Conservation (phyloP, 2,329 filamentous ascomycete genomes). For the Phialocephala subalpina region DNA sequence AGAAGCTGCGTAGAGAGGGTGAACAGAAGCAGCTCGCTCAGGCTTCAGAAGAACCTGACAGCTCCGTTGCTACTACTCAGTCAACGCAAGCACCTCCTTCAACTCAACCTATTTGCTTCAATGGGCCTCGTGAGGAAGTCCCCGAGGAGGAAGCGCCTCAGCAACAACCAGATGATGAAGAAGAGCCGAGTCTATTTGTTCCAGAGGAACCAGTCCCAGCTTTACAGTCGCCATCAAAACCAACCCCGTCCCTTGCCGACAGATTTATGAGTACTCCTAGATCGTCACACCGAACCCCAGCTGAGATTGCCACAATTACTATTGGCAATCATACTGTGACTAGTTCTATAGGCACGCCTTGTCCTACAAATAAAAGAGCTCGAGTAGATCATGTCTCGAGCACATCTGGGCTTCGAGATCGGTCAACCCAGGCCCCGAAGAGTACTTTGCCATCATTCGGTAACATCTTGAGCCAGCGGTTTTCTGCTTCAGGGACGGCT, state of each 20-base stretch:
- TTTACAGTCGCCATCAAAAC: conserved; percentile 38
- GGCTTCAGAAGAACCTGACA: conserved; percentile 32
- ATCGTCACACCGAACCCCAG: conserved; percentile 28
- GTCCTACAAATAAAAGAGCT: conserved; percentile 33
- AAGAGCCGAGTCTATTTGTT: conserved; percentile 14
- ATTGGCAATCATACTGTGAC: conserved; percentile 44
- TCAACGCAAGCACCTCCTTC: conserved; percentile 21
- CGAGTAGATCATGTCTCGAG: conserved; percentile 23
- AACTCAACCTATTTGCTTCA: neutral
- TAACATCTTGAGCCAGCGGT: conserved; percentile 40
- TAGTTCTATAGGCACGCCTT: conserved; percentile 41
- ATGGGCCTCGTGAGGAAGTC: conserved; percentile 31
- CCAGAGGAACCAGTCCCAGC: conserved; percentile 35
- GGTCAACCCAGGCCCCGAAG: conserved; percentile 3
- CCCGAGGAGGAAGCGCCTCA: conserved; percentile 35
- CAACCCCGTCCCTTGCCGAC: conserved; percentile 35
- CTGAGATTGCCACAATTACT: conserved; percentile 44
- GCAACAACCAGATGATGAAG: conserved; percentile 7
- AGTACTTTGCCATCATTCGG: conserved; percentile 39
- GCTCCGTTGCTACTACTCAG: conserved; percentile 30
- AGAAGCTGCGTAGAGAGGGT: conserved; percentile 34
- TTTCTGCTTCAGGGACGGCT: conserved; percentile 39
- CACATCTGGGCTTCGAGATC: conserved; percentile 14
- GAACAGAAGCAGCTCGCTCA: conserved; percentile 25
- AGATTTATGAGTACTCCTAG: conserved; percentile 34